Evolutionary conservation across 1,284 basidiomycete species (phyloP), one percentile per base, ranked within the genome.

Genomic region (Irpex sp.): DNA sequence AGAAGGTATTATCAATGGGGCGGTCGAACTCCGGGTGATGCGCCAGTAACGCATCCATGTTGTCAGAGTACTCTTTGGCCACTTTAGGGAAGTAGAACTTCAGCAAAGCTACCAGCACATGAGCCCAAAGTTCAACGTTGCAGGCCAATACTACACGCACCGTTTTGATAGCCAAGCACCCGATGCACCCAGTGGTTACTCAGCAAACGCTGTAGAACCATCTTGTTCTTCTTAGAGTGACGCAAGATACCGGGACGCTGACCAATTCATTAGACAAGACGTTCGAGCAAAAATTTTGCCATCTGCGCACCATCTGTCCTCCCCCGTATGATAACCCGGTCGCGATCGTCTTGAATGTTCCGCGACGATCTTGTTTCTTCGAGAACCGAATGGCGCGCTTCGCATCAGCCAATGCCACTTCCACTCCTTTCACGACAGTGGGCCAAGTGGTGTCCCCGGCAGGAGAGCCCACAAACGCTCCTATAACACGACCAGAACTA

Each of bases 371-470:
- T 2, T 22, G 10, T n/a, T 67, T 67, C 20, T 67, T 67, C 15
- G 24, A 15, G n/a, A 67, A 67, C 2, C 44, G n/a, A 6, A 67
- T 4, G 24, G 11, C n/a, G n/a, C 6, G 10, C 18, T 56, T 49
- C 3, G 66, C 45, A 1, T 24, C 13, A 3, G 18, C 13, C 66
- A 67, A 7, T 1, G 45, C 45, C 3, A 4, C 20, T 9, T 15
- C 22, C 11, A 67, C 66, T 4, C 66, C 66, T 20, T 5, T n/a
- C n/a, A 45, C n/a, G 1, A 49, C 54, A 4, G 13, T 15, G 9
- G 44, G 43, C 66, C 66, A 67, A 4, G 66, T 67, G 13, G 66
- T 15, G 44, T 67, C 45, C 18, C 54, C 54, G 13, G n/a, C 6
- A 3, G 66, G 66, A 2, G 44, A 9, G 18, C 66, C 66, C 1